A percentile compares a stretch with the other conserved stretches of the same genome.
Conservation (phyloP, 257 asterid genomes). For the Orobanche coerulescens region DNA sequence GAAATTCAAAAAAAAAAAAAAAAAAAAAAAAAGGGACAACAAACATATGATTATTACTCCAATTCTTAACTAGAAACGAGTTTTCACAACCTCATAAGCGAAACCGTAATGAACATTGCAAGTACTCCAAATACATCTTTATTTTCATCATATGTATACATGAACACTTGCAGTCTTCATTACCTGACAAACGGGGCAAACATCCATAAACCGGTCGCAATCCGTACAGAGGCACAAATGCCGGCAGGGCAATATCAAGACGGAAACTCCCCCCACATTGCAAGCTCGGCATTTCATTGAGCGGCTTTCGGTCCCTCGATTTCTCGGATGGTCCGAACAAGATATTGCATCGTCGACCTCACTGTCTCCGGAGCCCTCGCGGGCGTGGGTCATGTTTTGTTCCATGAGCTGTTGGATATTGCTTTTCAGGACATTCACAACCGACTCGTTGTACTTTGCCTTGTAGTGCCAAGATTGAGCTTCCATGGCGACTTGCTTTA, state of each 20-base stretch:
- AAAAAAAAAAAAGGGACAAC: no score
- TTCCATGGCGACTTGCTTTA: slow-evolving; percentile 54
- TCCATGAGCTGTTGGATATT: slow-evolving; percentile 59
- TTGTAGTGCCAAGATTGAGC: slow-evolving; percentile 72
- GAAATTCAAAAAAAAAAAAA: no score
- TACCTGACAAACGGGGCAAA: slow-evolving; percentile 62
- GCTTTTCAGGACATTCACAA: slow-evolving; percentile 40
- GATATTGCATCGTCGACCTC: slow-evolving; percentile 66
- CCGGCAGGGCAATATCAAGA: slow-evolving; percentile 56
- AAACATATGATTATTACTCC: no score
- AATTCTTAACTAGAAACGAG: no score
- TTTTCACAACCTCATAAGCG: slow-evolving; percentile 14
- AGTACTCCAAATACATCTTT: slow-evolving; percentile 26
- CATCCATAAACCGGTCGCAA: slow-evolving; percentile 46
- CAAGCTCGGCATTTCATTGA: slow-evolving; percentile 42
- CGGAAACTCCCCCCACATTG: slow-evolving; percentile 31
- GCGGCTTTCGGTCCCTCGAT: slow-evolving; percentile 4
- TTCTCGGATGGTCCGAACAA: slow-evolving; percentile 37
- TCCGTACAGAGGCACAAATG: slow-evolving; percentile 60
- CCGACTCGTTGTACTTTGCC: slow-evolving; percentile 68
- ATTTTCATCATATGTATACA: slow-evolving; percentile 46
- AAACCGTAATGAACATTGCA: slow-evolving; percentile 31
- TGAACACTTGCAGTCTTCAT: slow-evolving; percentile 66
- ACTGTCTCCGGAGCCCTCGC: slow-evolving; percentile 70
- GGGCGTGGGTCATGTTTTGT: slow-evolving; percentile 35